phyloP scores from a whole-genome alignment of 495 filamentous ascomycete species.

The Xylaria flabelliformis region DNA sequence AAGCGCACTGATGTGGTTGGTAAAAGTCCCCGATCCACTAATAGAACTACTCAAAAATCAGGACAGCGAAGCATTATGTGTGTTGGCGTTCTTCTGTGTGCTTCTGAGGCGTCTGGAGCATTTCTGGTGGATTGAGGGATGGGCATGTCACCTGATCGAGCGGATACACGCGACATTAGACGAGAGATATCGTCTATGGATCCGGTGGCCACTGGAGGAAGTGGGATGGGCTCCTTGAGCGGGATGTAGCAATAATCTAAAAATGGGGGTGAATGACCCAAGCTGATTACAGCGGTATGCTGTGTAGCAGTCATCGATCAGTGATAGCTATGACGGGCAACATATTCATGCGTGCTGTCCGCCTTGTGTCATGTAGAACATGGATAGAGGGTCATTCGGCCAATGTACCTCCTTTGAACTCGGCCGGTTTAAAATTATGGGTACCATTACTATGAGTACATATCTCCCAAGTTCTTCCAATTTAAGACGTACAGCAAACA shows the following conservation, averaged over 20 bases:
- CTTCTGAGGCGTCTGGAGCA: constrained; percentile 44
- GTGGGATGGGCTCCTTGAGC: constrained; percentile 44
- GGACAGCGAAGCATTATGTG: constrained; percentile 46
- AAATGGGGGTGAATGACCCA: neutral
- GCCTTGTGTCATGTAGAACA: neutral
- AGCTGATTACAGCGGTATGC: neutral
- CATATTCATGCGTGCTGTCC: neutral
- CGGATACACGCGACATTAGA: constrained; percentile 46
- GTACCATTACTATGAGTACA: neutral
- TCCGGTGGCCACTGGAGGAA: constrained; percentile 52
- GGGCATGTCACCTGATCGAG: constrained; percentile 45
- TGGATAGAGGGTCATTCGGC: neutral
- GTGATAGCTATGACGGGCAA: neutral
- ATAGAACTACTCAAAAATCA: constrained; percentile 41
- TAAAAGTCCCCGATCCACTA: constrained; percentile 41
- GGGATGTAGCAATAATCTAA: too few relatives aligned
- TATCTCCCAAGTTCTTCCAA: neutral
- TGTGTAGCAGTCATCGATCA: neutral
- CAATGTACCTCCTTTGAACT: neutral
- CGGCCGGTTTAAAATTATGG: neutral
- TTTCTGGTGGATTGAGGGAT: constrained; percentile 54
- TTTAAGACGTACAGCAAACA: neutral
- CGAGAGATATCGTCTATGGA: constrained; percentile 50
- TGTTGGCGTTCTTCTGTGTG: constrained; percentile 52
- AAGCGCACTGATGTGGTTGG: constrained; percentile 51